Evolutionary conservation across 768 basidiomycete genomes (phyloP), one percentile per base, ranked within the genome.

Genomic region (Boletus fagicola): DNA sequence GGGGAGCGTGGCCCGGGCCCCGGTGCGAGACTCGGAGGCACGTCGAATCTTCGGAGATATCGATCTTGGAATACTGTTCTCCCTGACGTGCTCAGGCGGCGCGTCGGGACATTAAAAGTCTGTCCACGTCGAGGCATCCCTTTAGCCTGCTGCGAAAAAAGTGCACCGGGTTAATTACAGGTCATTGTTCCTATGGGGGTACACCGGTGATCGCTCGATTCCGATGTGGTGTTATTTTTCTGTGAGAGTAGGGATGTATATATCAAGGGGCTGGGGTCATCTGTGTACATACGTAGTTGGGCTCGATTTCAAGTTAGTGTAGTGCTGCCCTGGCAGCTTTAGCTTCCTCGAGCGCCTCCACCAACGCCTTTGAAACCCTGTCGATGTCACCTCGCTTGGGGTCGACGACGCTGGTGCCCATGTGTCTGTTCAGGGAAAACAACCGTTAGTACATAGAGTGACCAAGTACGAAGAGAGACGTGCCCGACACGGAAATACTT

Each of bases 401-500:
- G 57, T 94, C 83, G 8, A 89, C 85, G 22, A 83, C 94, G n/a
- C 88, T 86, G 54, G 87, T 70, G 50, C 95, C 95, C 94, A 98
- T 96, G 71, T 97, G 95, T 33, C 88, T 88, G 62, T 45, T 20
- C 28, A 46, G 20, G 20, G 18, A 50, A 48, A 42, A 44, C 0
- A 30, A 2, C 1, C 6, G 45, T 64, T 28, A 61, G 60, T 42
- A 7, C 5, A 36, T 28, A 15, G 56, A 45, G 43, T 7, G 53
- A 31, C 54, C 38, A 38, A 46, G 39, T 8, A 22, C 31, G 16
- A 43, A 22, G 10, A 35, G 13, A 51, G 18, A 77, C 80, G 39
- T 57, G 83, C 82, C 94, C 94, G 53, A 97, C 85, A 50, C 94
- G 87, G 87, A 96, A 94, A 73, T 96, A 96, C 66, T 86, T 88